Evolutionary conservation across 306 rosid species (phyloP), one percentile per base, ranked within the genome.

Genomic region (Cicer cuneatum): DNA sequence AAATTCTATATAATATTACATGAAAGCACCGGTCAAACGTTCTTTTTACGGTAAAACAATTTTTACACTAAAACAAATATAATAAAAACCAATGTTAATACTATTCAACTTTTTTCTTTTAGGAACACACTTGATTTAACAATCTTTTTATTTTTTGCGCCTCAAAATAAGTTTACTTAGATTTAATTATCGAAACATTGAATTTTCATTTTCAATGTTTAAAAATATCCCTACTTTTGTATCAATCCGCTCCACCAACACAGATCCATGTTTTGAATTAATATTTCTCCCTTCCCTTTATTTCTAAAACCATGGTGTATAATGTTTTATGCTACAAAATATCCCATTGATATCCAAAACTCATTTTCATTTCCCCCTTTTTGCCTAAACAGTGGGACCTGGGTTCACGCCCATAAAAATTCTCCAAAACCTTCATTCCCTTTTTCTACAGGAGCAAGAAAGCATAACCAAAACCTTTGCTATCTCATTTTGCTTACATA

Each of bases 271-370:
- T 37, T 51, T 42, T 69, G 14, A 54, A 66, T 19, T 39, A 18
- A 24, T 37, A 37, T 12, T 24, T 41, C 52, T 11, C 77, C 78
- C 11, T 40, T 71, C 37, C 13, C 46, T 9, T 66, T 56, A 64
- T 66, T 18, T 77, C 81, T 76, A 43, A 64, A 81, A 69, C 73
- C 29, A 53, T 47, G 81, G 58, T 71, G 71, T 54, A 64, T 70
- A 58, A 54, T 69, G 38, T 63, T 14, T 71, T 73, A 37, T 64
- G 74, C 78, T 71, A 12, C 59, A 64, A 81, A 81, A 81, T 81
- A 81, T 81, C 84, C 61, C 5, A 60, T 40, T 29, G 41, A 52
- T 59, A 45, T 7, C 56, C 38, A 35, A 16, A 69, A 21, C 74
- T 54, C 66, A 45, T 54, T 68, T 70, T 43, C 76, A 10, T 29